These are phyloP conservation scores for Dichomitus squalens DNA, from an alignment of 1,284 basidiomycete species.

Conservation along the genomic window DNA sequence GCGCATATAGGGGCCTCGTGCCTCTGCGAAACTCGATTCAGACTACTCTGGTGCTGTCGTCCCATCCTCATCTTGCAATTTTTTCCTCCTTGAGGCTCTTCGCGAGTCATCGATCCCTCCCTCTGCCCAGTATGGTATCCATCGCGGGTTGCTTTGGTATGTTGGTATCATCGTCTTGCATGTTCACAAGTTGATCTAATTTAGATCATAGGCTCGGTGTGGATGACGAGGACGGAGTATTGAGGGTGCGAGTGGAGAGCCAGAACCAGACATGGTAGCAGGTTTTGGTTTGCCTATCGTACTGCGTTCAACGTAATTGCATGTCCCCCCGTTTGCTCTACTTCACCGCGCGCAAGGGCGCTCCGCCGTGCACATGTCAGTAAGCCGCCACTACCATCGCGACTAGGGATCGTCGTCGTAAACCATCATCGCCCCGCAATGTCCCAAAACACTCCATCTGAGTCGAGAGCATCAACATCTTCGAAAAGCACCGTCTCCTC, in stretches of 20 bases:
- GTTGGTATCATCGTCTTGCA: background rate
- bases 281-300: background rate
- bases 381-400: background rate
- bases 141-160: background rate
- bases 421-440: background rate
- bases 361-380: background rate
- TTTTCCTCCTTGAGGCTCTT: constrained; percentile 31
- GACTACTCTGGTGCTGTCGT: constrained; percentile 55
- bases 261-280: background rate
- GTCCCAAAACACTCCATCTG: background rate
- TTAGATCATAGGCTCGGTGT: background rate
- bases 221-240: background rate
- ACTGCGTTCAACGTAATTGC: background rate
- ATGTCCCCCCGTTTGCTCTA: background rate
- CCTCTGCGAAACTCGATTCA: constrained; percentile 53
- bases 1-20: constrained; percentile 24
- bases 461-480: background rate
- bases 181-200: background rate
- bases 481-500: background rate
- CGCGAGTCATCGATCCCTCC: constrained; percentile 24
- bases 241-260: background rate
- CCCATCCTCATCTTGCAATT: constrained; percentile 20
- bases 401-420: background rate
- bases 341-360: background rate
- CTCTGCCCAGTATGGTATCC: background rate